Evolutionary conservation across 1,139 yeast genomes (phyloP).

Genomic region (Chernovozyma sophiae-reginae): DNA sequence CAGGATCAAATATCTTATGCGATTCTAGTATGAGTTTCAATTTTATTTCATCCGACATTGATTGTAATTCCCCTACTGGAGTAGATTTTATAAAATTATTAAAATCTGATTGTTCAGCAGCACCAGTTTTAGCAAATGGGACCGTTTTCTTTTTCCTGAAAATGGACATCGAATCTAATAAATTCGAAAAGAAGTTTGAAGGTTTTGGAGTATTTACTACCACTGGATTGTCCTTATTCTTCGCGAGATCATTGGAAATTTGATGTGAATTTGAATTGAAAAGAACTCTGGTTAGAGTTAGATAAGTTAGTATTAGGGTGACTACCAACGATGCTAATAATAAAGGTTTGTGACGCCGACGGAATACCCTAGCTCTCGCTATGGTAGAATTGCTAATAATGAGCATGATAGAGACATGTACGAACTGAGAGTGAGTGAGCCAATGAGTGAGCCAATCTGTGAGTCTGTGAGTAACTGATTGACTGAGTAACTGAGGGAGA

Average conservation of each 20-base stretch:
- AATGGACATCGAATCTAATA: not conserved
- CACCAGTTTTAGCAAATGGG: constrained; percentile 18
- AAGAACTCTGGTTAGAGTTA: not conserved
- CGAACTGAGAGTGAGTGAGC: too few species aligned
- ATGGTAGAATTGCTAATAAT: not conserved
- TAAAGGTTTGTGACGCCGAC: constrained; percentile 3
- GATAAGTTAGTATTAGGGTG: not conserved
- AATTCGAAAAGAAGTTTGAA: not conserved
- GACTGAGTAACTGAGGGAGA: too few species aligned
- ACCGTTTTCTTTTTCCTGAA: constrained; percentile 14
- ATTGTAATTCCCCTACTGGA: not conserved
- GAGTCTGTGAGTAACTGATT: too few species aligned
- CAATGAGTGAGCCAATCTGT: too few species aligned
- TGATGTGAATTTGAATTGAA: too few species aligned
- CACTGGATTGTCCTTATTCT: too few species aligned
- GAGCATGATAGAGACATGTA: too few species aligned
- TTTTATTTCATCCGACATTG: constrained; percentile 10
- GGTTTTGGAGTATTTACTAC: not conserved
- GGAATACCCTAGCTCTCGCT: constrained; percentile 5
- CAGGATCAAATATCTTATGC: constrained; percentile 11
- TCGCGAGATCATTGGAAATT: too few species aligned
- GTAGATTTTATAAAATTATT: constrained; percentile 6
- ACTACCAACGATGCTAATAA: constrained; percentile 1
- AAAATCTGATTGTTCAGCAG: constrained; percentile 11
- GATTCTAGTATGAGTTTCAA: constrained; percentile 11